phyloP scores from a whole-genome alignment of 768 basidiomycete genomes.

The Coprinopsis cinerea region DNA sequence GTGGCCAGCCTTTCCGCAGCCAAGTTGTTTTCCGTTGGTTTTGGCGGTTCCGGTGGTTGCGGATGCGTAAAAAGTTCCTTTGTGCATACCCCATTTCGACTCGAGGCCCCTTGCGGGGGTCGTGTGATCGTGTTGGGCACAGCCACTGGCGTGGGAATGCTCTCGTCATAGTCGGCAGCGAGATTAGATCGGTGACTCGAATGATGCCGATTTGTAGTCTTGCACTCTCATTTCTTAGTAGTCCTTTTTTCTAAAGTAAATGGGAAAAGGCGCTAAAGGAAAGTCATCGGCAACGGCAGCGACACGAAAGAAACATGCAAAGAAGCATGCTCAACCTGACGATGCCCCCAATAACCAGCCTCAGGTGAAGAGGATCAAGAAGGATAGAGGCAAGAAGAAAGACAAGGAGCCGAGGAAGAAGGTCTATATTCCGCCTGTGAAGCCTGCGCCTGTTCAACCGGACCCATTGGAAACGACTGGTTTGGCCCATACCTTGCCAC shows the following conservation, averaged over 20 bases:
- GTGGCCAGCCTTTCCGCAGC: too few relatives aligned
- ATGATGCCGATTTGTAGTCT: too few relatives aligned
- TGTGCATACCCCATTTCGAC: too few relatives aligned
- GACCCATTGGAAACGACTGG: conserved; percentile 88
- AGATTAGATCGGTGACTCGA: too few relatives aligned
- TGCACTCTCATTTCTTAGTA: not conserved
- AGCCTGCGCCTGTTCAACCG: conserved; percentile 63
- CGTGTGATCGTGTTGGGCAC: too few relatives aligned
- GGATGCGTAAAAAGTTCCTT: too few relatives aligned
- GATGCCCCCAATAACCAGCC: conserved; percentile 27
- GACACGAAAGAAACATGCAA: conserved; percentile 91
- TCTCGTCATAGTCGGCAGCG: too few relatives aligned
- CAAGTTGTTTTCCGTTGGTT: too few relatives aligned
- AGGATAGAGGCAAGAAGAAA: conserved; percentile 41
- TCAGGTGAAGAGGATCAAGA: conserved; percentile 33
- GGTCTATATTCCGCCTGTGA: conserved; percentile 81
- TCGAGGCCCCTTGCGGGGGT: too few relatives aligned
- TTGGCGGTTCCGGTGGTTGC: too few relatives aligned
- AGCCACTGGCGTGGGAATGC: too few relatives aligned
- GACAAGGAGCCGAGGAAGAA: conserved; percentile 77
- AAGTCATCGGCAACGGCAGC: conserved; percentile 81
- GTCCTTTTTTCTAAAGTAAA: conserved; percentile 13
- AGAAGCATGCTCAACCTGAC: conserved; percentile 60
- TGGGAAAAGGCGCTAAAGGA: conserved; percentile 34
- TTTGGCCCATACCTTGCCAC: conserved; percentile 63